A percentile compares a stretch with the other conserved stretches of the same genome.
These are phyloP conservation scores for Coriaria nepalensis DNA, from an alignment of 306 rosid species.

Conservation along the genomic window DNA sequence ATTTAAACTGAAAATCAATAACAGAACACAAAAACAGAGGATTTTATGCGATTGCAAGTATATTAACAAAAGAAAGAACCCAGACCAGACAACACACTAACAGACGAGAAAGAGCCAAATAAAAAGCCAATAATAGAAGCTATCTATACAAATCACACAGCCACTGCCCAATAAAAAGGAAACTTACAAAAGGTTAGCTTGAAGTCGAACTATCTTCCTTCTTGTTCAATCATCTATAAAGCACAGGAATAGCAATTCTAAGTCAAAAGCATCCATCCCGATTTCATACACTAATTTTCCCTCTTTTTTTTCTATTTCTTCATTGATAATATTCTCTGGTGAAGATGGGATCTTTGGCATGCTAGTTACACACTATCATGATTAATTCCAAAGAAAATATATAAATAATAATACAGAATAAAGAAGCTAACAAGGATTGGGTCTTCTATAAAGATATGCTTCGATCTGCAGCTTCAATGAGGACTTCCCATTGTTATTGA, in stretches of 20 bases:
- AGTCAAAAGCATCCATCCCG: slow-evolving; percentile 73
- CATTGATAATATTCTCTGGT: slow-evolving; percentile 19
- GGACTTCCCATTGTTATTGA: slow-evolving; percentile 41
- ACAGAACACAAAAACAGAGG: too few relatives aligned
- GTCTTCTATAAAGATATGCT: slow-evolving; percentile 21
- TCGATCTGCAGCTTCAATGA: slow-evolving; percentile 20
- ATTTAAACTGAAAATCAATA: too few relatives aligned
- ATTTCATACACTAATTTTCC: slow-evolving; percentile 26
- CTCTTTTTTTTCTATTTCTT: slow-evolving; percentile 24
- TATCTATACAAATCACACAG: slow-evolving; percentile 84
- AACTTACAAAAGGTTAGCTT: slow-evolving; percentile 71
- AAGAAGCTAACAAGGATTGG: slow-evolving; percentile 23
- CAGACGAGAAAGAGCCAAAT: too few relatives aligned
- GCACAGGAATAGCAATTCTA: slow-evolving; percentile 58
- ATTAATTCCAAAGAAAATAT: slow-evolving; percentile 40
- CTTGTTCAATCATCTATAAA: slow-evolving; percentile 40
- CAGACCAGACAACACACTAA: too few relatives aligned
- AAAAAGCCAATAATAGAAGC: slow-evolving; percentile 2
- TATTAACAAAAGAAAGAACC: too few relatives aligned
- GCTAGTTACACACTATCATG: slow-evolving; percentile 47
- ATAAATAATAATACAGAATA: slow-evolving; percentile 13
- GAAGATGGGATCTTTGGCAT: slow-evolving; percentile 30
- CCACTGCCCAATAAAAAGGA: slow-evolving; percentile 42
- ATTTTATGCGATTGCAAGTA: too few relatives aligned
- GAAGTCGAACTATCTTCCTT: slow-evolving; percentile 45